Percentiles rank a stretch among this genome's conserved stretches.
Conservation (phyloP, 2,329 filamentous ascomycete species). For the Talaromyces sp. region DNA sequence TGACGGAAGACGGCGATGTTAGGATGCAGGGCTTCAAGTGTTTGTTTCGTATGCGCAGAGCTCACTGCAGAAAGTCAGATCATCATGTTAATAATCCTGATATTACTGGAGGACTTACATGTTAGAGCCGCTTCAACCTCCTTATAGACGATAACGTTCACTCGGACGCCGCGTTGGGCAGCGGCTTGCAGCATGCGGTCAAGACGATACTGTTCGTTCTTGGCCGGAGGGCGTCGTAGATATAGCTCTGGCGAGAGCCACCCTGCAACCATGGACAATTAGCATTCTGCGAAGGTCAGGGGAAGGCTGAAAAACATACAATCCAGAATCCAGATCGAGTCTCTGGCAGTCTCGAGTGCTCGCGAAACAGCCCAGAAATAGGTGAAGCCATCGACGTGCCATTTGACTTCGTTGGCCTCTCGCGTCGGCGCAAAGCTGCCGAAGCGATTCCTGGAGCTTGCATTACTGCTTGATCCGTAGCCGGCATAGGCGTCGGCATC, state of each 20-base stretch:
- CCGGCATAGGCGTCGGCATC: slow-evolving; percentile 50
- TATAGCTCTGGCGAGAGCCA: slow-evolving; percentile 88
- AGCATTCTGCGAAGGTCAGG: slow-evolving; percentile 16
- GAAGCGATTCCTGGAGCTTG: slow-evolving; percentile 49
- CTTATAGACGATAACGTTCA: slow-evolving; percentile 89
- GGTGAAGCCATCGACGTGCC: slow-evolving; percentile 79
- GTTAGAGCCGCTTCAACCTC: slow-evolving; percentile 80
- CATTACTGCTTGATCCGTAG: slow-evolving; percentile 34
- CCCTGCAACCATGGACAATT: slow-evolving; percentile 41
- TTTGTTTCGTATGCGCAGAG: slow-evolving; percentile 73
- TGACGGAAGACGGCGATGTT: slow-evolving; percentile 89
- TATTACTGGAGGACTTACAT: slow-evolving; percentile 52
- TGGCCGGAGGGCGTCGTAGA: slow-evolving; percentile 73
- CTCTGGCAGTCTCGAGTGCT: slow-evolving; percentile 71
- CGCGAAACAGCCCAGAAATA: slow-evolving; percentile 84
- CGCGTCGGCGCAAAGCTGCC: slow-evolving; percentile 69
- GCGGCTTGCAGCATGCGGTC: slow-evolving; percentile 79
- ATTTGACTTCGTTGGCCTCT: slow-evolving; percentile 71
- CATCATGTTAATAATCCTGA: neutral
- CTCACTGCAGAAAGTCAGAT: slow-evolving; percentile 46
- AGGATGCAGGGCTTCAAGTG: slow-evolving; percentile 70
- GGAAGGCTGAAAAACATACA: slow-evolving; percentile 45
- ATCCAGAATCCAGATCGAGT: slow-evolving; percentile 81
- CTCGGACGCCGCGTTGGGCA: slow-evolving; percentile 76
- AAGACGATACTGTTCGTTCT: slow-evolving; percentile 78